Conservation (phyloP, 2,329 filamentous ascomycete genomes). For the Xylariaceae sp. region DNA sequence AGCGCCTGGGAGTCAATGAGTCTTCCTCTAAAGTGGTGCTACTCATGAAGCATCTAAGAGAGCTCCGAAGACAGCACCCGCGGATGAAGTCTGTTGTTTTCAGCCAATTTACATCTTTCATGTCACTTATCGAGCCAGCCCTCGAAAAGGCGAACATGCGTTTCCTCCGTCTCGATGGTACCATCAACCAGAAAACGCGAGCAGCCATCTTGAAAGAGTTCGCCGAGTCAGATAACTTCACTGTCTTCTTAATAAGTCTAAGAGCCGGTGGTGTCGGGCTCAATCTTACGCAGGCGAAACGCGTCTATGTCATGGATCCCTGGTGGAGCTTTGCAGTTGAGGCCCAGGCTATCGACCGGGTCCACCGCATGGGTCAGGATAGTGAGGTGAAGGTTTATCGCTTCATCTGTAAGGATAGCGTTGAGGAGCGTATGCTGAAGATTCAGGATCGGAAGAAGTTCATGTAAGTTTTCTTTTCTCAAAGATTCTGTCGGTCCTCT, state of each 20-base stretch:
- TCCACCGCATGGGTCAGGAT: conserved; percentile 94
- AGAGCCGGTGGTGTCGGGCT: conserved; percentile 90
- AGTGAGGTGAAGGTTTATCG: conserved; percentile 79
- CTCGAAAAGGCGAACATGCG: conserved; percentile 67
- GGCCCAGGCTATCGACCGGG: conserved; percentile 93
- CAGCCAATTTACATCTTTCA: conserved; percentile 94
- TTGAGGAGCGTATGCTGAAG: conserved; percentile 90
- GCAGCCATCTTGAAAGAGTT: conserved; percentile 76
- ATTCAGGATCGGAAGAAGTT: conserved; percentile 97
- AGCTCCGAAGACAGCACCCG: conserved; percentile 61
- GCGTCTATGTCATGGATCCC: conserved; percentile 98
- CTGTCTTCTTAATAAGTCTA: conserved; percentile 77
- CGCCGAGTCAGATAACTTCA: conserved; percentile 55
- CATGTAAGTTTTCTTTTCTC: conserved; percentile 67
- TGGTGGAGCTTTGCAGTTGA: conserved; percentile 99
- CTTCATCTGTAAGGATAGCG: conserved; percentile 85
- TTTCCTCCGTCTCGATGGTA: conserved; percentile 85
- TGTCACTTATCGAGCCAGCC: conserved; percentile 83
- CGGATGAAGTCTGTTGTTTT: conserved; percentile 87
- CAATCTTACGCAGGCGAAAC: conserved; percentile 82
- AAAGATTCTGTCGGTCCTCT: not conserved
- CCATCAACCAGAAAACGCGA: conserved; percentile 80
- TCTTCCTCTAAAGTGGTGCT: conserved; percentile 88
- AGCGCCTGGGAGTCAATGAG: conserved; percentile 56
- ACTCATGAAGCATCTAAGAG: conserved; percentile 70